Base-by-base conservation (phyloP, 2,329 filamentous ascomycete genomes). In the Arthrobotrys conoides region DNA sequence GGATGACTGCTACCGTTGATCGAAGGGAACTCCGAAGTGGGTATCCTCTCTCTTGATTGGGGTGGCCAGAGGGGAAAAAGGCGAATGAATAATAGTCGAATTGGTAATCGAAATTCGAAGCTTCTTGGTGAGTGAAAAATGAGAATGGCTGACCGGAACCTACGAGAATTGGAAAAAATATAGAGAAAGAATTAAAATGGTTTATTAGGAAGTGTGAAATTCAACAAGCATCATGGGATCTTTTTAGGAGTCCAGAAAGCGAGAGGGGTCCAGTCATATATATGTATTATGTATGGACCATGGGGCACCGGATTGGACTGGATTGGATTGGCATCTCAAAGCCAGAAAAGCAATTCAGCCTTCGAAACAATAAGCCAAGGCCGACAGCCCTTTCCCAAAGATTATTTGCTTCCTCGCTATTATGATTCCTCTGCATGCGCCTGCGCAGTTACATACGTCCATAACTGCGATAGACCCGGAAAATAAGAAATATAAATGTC, bases 71-170 rank as follows among this genome's bases (percentile, higher is more conserved):
- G 36, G 51, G 27, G 33, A 67, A 14, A 24, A 9, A 57, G 24
- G 30, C 10, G 16, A 48, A 69, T 33, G 41, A 49, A 65, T 49
- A 65, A 65, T 61, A 61, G 57, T 36, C 57, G 57, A 61, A 61
- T 61, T 61, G 57, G 20, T 61, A 61, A 61, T 61, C 57, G 57
- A 10, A 24, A 46, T 20, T 16, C 6, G 27, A 16, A 44, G 2
- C 1, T n/a, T 38, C 10, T 24, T 41, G 33, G 12, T 18, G 44
- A 46, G 5, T 46, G 24, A 49, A 30, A n/a, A 65, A 49, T 49
- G n/a, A 48, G 65, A 72, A 67, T 59, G 70, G 70, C 61, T 73
- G 59, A 61, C 70, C 70, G 61, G 70, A 73, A 73, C 70, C 70
- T 73, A 51, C 57, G 22, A 59, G 44, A 71, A 48, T 59, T 41